phyloP scores from a whole-genome alignment of 1,284 basidiomycete species.

The Cutaneotrichosporon sp. region DNA sequence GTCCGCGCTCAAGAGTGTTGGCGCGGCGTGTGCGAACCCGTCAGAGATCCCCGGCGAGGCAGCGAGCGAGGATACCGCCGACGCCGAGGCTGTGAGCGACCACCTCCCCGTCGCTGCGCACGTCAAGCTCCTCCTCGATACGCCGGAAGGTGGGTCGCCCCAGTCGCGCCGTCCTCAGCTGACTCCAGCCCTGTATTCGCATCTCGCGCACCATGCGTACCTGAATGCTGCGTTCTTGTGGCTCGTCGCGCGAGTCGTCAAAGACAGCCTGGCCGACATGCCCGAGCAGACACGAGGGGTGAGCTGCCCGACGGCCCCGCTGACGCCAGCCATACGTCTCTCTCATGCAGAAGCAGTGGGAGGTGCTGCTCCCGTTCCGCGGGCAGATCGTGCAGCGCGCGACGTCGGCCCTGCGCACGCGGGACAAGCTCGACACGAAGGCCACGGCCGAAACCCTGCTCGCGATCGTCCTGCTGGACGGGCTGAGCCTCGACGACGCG shows the following conservation, averaged over 20 bases:
- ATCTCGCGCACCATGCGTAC: slow-evolving; percentile 71
- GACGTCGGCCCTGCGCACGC: slow-evolving; percentile 62
- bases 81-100: slow-evolving; percentile 53
- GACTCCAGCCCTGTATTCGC: slow-evolving; percentile 60
- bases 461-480: slow-evolving; percentile 76
- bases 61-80: slow-evolving; percentile 18
- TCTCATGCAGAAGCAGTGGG: slow-evolving; percentile 83
- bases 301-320: slow-evolving; percentile 1
- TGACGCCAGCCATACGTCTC: slow-evolving; percentile 53
- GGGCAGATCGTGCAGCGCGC: slow-evolving; percentile 78
- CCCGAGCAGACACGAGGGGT: slow-evolving; percentile 32
- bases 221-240: slow-evolving; percentile 80
- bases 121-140: slow-evolving; percentile 77
- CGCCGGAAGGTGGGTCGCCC: slow-evolving; percentile 63
- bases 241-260: slow-evolving; percentile 72
- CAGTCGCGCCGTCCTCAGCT: background rate
- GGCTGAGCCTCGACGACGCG: slow-evolving; percentile 66
- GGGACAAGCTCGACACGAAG: slow-evolving; percentile 50
- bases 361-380: slow-evolving; percentile 72
- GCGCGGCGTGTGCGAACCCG: slow-evolving; percentile 35
- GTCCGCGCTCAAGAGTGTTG: slow-evolving; percentile 39
- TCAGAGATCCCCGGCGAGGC: slow-evolving; percentile 22
- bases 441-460: slow-evolving; percentile 68
- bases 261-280: slow-evolving; percentile 37
- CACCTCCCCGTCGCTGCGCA: slow-evolving; percentile 76